Evolutionary conservation across 1,139 yeast species (phyloP).

Genomic region (Kurtzmaniella quercitrusa): DNA sequence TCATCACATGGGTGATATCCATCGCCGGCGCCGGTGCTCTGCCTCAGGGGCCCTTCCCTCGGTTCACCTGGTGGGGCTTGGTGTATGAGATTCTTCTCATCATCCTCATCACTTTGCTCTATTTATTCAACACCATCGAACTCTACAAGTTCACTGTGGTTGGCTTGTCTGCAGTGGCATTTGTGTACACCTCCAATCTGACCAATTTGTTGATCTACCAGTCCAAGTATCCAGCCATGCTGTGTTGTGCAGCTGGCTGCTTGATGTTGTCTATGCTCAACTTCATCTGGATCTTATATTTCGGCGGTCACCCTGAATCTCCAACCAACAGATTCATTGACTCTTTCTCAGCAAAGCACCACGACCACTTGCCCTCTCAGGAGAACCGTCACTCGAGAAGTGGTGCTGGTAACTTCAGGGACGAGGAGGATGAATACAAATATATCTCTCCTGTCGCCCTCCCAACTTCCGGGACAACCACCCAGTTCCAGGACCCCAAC

Average conservation of each 20-base stretch:
- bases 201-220: slow-evolving; percentile 75
- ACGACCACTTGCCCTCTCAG: slow-evolving; percentile 18
- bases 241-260: slow-evolving; percentile 92
- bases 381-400: slow-evolving; percentile 18
- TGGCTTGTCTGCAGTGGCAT: slow-evolving; percentile 59
- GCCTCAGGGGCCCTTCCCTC: slow-evolving; percentile 53
- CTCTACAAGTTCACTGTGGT: slow-evolving; percentile 63
- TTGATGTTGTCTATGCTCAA: slow-evolving; percentile 78
- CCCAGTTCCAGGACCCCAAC: slow-evolving; percentile 31
- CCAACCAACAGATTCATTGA: slow-evolving; percentile 83
- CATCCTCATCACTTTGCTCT: slow-evolving; percentile 50
- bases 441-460: slow-evolving; percentile 20
- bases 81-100: slow-evolving; percentile 71
- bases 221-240: slow-evolving; percentile 53
- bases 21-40: slow-evolving; percentile 81
- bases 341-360: slow-evolving; percentile 50
- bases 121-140: slow-evolving; percentile 66
- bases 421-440: slow-evolving; percentile 26
- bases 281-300: slow-evolving; percentile 77
- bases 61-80: slow-evolving; percentile 97
- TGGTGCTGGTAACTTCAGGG: slow-evolving; percentile 14
- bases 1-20: slow-evolving; percentile 78
- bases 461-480: slow-evolving; percentile 15
- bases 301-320: slow-evolving; percentile 76
- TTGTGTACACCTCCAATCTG: slow-evolving; percentile 78